A percentile compares a stretch with the other conserved stretches of the same genome.
Evolutionary conservation across 2,329 filamentous ascomycete genomes (phyloP).

Genomic region (Xylariaceae sp.): DNA sequence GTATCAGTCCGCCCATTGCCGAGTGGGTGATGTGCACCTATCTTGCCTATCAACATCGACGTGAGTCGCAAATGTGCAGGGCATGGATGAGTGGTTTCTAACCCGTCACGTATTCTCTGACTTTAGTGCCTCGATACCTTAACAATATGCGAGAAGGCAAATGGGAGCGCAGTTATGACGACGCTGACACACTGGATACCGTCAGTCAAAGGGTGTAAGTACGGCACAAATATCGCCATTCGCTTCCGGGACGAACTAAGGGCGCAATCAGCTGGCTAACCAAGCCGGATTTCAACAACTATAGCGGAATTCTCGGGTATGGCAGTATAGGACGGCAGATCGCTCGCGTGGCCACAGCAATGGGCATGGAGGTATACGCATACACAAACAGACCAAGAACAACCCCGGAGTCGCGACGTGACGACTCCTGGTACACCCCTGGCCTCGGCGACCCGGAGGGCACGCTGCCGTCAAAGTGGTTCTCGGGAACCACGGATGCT

Average conservation of each 20-base stretch:
- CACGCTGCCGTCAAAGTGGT: slow-evolving; percentile 39
- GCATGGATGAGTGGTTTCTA: neutral
- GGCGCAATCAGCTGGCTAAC: neutral
- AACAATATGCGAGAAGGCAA: slow-evolving; percentile 39
- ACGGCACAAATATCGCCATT: neutral
- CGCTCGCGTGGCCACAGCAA: slow-evolving; percentile 47
- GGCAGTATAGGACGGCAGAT: slow-evolving; percentile 42
- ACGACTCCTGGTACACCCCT: slow-evolving; percentile 58
- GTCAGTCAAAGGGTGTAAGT: slow-evolving; percentile 47
- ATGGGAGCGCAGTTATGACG: slow-evolving; percentile 37
- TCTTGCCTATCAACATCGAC: slow-evolving; percentile 43
- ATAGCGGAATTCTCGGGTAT: slow-evolving; percentile 40
- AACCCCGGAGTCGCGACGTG: slow-evolving; percentile 54
- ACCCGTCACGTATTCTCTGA: neutral
- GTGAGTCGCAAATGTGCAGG: slow-evolving; percentile 32
- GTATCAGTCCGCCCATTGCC: slow-evolving; percentile 47
- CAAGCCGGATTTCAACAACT: neutral
- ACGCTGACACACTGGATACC: slow-evolving; percentile 40
- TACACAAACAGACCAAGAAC: slow-evolving; percentile 59
- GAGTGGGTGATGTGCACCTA: slow-evolving; percentile 53
- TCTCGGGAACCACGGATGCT: slow-evolving; percentile 32
- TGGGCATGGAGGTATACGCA: slow-evolving; percentile 63
- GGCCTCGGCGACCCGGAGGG: slow-evolving; percentile 48
- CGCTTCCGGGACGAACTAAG: neutral
- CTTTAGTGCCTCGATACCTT: slow-evolving; percentile 41